Conservation (phyloP, 805 yeast species). For the Starmera amethionina region DNA sequence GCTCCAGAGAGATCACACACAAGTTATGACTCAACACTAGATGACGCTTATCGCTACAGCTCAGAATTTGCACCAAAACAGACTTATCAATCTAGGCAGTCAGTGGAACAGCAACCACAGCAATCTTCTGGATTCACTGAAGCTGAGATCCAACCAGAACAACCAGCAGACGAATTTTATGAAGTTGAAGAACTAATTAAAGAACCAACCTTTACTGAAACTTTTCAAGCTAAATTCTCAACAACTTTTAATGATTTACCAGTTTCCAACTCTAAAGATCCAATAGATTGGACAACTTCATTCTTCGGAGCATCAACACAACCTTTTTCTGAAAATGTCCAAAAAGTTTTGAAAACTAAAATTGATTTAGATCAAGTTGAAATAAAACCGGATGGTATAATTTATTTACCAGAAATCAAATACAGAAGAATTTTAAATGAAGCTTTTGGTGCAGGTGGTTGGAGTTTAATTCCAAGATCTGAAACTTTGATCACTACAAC, state of each 20-base stretch:
- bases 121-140: too few relatives aligned
- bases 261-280: slow-evolving; percentile 1
- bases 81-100: not conserved
- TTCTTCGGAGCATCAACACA: slow-evolving; percentile 76
- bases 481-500: slow-evolving; percentile 69
- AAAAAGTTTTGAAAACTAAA: slow-evolving; percentile 49
- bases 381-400: slow-evolving; percentile 89
- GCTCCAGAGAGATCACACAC: not conserved
- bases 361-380: slow-evolving; percentile 72
- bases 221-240: slow-evolving; percentile 10
- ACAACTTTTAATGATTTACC: slow-evolving; percentile 15
- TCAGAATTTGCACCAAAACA: not conserved
- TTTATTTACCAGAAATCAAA: slow-evolving; percentile 91
- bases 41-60: not conserved
- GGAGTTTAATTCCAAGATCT: slow-evolving; percentile 95
- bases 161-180: too few relatives aligned
- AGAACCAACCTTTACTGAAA: slow-evolving; percentile 1
- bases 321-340: slow-evolving; percentile 59
- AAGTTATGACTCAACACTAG: not conserved
- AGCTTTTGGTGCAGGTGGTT: slow-evolving; percentile 97
- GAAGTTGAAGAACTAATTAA: not conserved
- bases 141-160: too few relatives aligned
- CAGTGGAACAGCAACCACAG: too few relatives aligned
- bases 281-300: slow-evolving; percentile 72
- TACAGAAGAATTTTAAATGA: slow-evolving; percentile 80